Evolutionary conservation across 345 rosid species (phyloP), one percentile per base, ranked within the genome.

Genomic region (Ricinus communis): DNA sequence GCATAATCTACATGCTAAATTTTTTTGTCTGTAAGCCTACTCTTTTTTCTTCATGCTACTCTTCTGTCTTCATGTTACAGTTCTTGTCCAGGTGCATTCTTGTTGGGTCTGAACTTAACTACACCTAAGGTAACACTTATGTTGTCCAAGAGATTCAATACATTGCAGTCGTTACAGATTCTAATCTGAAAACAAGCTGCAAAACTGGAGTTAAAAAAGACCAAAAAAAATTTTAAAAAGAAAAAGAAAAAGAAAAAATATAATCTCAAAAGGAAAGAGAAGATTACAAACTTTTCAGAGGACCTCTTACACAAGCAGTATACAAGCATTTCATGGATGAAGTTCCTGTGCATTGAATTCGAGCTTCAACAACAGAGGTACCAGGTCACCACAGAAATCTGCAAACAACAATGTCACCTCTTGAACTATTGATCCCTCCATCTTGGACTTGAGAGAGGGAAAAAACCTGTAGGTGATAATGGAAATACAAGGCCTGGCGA

Each of bases 401-500:
- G 45, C 62, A 70, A 31, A 73, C 33, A 30, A 62, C 6, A 71
- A 46, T 31, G 68, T 33, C 33, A 59, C 62, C 18, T 30, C 70
- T 57, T 60, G 68, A 66, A 65, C 71, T 82, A 85, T 46, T 85
- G 85, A 72, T 78, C 84, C 74, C 87, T 88, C 97, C 96, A 89
- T 79, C 85, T 83, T 56, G 98, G 98, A 77, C 98, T 91, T 13
- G 85, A 76, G 46, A 82, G 70, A 2, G 97, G 88, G 33, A 89
- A 93, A 77, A 88, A 85, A 24, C 88, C 84, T 49, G 93, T 80
- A 28, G 95, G 96, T 65, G 97, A 93, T 3, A 81, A 79, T 1
- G 98, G 98, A 61, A 84, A 91, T 66, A 61, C 59, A 41, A 81
- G 50, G 49, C 98, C 90, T 15, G 97, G 90, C 21, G 97, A 93